A percentile compares a stretch with the other conserved stretches of the same genome.
Conservation (phyloP, 495 filamentous ascomycete genomes). For the Xylona heveae region DNA sequence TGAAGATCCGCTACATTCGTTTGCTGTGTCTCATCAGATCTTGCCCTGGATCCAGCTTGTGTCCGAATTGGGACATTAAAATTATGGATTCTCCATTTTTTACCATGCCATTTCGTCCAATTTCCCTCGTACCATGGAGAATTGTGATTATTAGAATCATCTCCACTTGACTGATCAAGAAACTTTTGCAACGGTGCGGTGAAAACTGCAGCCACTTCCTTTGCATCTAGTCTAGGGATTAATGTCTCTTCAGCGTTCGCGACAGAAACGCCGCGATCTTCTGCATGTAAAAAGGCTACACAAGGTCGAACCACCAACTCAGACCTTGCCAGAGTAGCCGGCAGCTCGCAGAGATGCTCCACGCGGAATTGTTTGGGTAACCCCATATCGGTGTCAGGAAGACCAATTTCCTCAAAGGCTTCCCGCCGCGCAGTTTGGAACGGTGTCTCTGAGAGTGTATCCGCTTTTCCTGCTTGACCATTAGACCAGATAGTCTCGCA, state of each 20-base stretch:
- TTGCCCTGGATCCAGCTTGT: no score
- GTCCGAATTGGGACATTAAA: conserved; percentile 61
- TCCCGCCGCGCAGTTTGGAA: conserved; percentile 71
- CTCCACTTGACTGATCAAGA: conserved; percentile 28
- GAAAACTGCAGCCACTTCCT: conserved; percentile 83
- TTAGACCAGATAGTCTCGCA: conserved; percentile 16
- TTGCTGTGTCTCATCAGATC: no score
- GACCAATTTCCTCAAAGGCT: conserved; percentile 78
- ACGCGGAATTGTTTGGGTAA: conserved; percentile 52
- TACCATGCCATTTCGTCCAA: conserved; percentile 44
- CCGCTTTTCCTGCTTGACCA: conserved; percentile 23
- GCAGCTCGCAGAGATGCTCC: conserved; percentile 69
- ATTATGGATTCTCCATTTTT: conserved; percentile 60
- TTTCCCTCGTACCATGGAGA: conserved; percentile 35
- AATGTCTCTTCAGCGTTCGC: conserved; percentile 43
- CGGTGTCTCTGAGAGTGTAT: conserved; percentile 24
- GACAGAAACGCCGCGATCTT: conserved; percentile 14
- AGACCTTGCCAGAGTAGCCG: conserved; percentile 57
- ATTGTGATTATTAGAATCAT: conserved; percentile 14
- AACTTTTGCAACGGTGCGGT: conserved; percentile 65
- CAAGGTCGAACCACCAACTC: conserved; percentile 69
- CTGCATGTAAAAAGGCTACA: conserved; percentile 58
- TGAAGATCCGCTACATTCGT: no score
- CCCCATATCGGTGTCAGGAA: conserved; percentile 31
- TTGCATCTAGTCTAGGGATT: conserved; percentile 59